phyloP scores from a whole-genome alignment of 768 basidiomycete genomes.

The Mycena vitilis region DNA sequence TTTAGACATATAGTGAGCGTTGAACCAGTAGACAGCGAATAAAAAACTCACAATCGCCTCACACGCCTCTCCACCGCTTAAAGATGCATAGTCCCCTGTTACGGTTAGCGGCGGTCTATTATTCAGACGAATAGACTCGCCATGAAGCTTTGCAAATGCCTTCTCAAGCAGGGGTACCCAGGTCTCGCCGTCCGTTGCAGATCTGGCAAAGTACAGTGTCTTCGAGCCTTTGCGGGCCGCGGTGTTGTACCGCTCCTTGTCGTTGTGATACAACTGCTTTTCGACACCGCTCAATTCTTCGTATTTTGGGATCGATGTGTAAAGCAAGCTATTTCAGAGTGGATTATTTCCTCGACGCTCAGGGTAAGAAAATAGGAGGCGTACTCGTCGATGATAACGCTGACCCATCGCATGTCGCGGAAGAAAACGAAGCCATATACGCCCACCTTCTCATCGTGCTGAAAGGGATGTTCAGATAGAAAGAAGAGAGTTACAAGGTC shows the following conservation, averaged over 20 bases:
- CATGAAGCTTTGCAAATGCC: slow-evolving; percentile 69
- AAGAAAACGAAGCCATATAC: slow-evolving; percentile 72
- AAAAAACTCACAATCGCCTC: slow-evolving; percentile 53
- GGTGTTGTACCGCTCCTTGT: slow-evolving; percentile 59
- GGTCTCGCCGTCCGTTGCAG: slow-evolving; percentile 60
- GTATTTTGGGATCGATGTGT: slow-evolving; percentile 61
- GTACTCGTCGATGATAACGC: slow-evolving; percentile 34
- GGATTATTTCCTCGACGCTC: not conserved
- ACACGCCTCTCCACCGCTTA: slow-evolving; percentile 55
- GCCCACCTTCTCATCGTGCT: slow-evolving; percentile 64
- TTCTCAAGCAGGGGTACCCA: slow-evolving; percentile 72
- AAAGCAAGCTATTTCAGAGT: slow-evolving; percentile 54
- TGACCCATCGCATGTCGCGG: slow-evolving; percentile 62
- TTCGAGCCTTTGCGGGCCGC: slow-evolving; percentile 60
- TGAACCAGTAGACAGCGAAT: not conserved
- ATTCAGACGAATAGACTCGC: slow-evolving; percentile 19
- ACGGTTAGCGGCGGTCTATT: not conserved
- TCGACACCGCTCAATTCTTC: slow-evolving; percentile 57
- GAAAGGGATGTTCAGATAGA: too few relatives aligned
- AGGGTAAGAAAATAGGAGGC: not conserved
- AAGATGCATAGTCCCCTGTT: slow-evolving; percentile 53
- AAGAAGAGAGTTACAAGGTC: not conserved
- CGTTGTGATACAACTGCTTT: slow-evolving; percentile 60
- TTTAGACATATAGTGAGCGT: not conserved
- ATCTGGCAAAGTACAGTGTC: slow-evolving; percentile 61